These are phyloP conservation scores for Brassica incana DNA, from an alignment of 345 rosid species.

Conservation along the genomic window DNA sequence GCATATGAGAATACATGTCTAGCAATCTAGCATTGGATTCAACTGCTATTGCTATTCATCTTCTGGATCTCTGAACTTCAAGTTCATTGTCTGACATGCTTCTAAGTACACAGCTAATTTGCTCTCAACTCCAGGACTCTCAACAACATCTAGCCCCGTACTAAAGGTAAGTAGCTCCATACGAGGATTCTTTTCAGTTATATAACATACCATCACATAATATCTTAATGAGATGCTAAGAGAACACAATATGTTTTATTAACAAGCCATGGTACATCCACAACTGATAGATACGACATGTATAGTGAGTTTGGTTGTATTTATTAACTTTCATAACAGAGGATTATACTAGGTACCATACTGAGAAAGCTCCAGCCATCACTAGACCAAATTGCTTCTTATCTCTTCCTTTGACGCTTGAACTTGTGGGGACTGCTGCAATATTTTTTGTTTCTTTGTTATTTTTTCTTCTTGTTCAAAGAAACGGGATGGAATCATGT, in stretches of 20 bases:
- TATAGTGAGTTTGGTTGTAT: neutral
- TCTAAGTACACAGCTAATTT: slow-evolving; percentile 11
- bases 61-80: slow-evolving; percentile 45
- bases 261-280: slow-evolving; percentile 30
- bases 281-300: slow-evolving; percentile 10
- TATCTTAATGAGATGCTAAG: slow-evolving; percentile 1
- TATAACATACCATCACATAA: neutral
- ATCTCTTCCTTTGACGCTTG: slow-evolving; percentile 27
- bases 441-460: neutral
- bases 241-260: slow-evolving; percentile 7
- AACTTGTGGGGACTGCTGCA: slow-evolving; percentile 30
- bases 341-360: slow-evolving; percentile 27
- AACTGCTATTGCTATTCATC: slow-evolving; percentile 6
- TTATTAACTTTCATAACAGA: neutral
- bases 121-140: slow-evolving; percentile 11
- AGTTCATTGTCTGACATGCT: slow-evolving; percentile 24
- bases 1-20: neutral
- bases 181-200: neutral
- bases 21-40: neutral
- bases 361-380: slow-evolving; percentile 27
- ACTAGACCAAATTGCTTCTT: slow-evolving; percentile 19
- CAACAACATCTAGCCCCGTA: slow-evolving; percentile 10
- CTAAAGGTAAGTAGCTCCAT: slow-evolving; percentile 23
- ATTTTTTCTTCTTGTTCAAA: neutral
- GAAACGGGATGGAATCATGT: neutral